Evolutionary conservation across 2,329 filamentous ascomycete species (phyloP).

Genomic region (Mycosphaerella sp.): DNA sequence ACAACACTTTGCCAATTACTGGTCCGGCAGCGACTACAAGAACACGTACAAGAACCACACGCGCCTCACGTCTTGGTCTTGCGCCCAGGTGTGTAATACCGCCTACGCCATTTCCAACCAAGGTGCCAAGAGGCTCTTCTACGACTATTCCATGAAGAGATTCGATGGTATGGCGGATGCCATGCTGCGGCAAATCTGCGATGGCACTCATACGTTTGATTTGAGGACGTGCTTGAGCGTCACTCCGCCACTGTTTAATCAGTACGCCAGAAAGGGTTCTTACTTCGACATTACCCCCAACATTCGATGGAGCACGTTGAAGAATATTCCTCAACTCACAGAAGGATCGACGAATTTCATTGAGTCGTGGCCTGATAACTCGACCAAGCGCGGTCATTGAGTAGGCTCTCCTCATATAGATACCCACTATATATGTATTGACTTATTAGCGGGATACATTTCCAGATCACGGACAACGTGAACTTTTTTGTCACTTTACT

Average conservation of each 20-base stretch:
- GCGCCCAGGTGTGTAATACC: constrained; percentile 37
- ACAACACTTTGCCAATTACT: not conserved
- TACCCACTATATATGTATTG: too few relatives aligned
- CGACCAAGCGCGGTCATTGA: too few relatives aligned
- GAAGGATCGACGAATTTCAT: too few relatives aligned
- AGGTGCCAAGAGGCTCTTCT: constrained; percentile 40
- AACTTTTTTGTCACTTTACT: too few relatives aligned
- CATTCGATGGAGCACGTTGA: too few relatives aligned
- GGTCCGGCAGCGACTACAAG: not conserved
- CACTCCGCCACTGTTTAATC: not conserved
- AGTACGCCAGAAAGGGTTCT: not conserved
- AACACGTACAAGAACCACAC: constrained; percentile 32
- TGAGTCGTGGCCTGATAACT: too few relatives aligned
- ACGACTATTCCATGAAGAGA: constrained; percentile 40
- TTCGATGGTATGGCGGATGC: constrained; percentile 35
- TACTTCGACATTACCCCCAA: too few relatives aligned
- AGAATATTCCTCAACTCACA: too few relatives aligned
- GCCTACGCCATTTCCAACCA: constrained; percentile 43
- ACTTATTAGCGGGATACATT: too few relatives aligned
- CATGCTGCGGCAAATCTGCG: constrained; percentile 26
- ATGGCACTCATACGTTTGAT: constrained; percentile 6
- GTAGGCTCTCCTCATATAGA: too few relatives aligned
- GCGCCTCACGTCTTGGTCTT: constrained; percentile 39
- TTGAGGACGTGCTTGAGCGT: not conserved
- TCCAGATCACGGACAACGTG: too few relatives aligned